phyloP scores from a whole-genome alignment of 805 yeast species.

The Candida manassasensis region DNA sequence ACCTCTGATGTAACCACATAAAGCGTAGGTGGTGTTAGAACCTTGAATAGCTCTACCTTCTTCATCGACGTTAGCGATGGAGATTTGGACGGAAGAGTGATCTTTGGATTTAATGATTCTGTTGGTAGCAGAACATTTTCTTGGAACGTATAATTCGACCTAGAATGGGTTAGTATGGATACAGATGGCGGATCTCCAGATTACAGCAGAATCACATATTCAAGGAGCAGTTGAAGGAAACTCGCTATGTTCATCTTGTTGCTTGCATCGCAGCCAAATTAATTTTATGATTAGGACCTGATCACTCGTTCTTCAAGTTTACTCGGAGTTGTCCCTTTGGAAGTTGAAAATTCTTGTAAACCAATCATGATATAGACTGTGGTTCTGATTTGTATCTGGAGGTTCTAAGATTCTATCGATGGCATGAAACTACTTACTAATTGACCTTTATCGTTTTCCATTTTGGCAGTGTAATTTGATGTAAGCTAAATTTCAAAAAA shows the following conservation, averaged over 20 bases:
- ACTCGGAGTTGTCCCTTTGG: too few species aligned
- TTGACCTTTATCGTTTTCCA: conserved; percentile 99
- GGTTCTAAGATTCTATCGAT: too few species aligned
- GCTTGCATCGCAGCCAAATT: too few species aligned
- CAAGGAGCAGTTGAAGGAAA: too few species aligned
- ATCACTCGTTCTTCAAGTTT: too few species aligned
- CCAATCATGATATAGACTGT: too few species aligned
- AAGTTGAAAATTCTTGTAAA: too few species aligned
- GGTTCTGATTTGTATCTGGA: too few species aligned
- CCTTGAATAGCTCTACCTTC: conserved; percentile 93
- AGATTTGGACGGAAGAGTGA: conserved; percentile 98
- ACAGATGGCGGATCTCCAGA: too few species aligned
- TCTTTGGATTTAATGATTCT: conserved; percentile 99
- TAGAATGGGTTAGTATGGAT: conserved; percentile 26
- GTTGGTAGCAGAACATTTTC: conserved; percentile 99
- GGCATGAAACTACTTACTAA: conserved; percentile 92
- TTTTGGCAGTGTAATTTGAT: conserved; percentile 41
- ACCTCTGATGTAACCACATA: conserved; percentile 94
- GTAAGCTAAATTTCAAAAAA: not conserved
- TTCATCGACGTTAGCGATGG: conserved; percentile 97
- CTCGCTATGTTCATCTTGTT: too few species aligned
- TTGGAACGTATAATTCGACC: conserved; percentile 99
- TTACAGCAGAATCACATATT: too few species aligned
- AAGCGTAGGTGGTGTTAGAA: conserved; percentile 89
- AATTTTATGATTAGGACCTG: too few species aligned